Base-by-base conservation (phyloP, 2,329 filamentous ascomycete species). In the Arthroderma uncinatum region DNA sequence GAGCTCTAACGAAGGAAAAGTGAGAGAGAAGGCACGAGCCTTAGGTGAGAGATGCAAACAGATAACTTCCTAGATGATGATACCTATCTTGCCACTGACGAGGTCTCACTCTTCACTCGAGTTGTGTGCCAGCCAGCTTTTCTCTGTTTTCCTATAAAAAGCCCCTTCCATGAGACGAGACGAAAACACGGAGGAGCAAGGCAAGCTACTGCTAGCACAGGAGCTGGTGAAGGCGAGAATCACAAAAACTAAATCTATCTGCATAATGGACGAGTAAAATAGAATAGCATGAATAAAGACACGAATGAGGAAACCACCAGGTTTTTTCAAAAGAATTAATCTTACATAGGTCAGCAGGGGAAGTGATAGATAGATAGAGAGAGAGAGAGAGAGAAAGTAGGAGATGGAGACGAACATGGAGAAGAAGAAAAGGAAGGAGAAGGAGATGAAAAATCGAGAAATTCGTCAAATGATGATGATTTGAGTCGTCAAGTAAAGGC, bases 401-500 rank as follows among this genome's bases (percentile, higher is more conserved):
- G 21, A 47, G 47, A 12, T 16, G 47, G 23, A 30, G 28, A 30
- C 21, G 44, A 48, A 30, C 4, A 48, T 7, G 47, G 14, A 33
- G 28, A 50, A n/a, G 28, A 19, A n/a, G 47, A 50, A 16, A 30
- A 30, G 25, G 34, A n/a, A 30, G 28, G 4, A 47, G 25, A 50
- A 50, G 23, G 12, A 33, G n/a, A 33, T 19, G 47, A 16, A 16
- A 50, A 50, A 30, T 48, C 14, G 47, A 30, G 25, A 50, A 50
- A 50, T 50, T 50, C 47, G 47, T 50, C 47, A 50, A 33, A 50
- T 50, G 47, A 50, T 50, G 47, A 30, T 50, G 47, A 50, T 50
- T 50, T 33, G 47, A 50, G 47, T 50, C 47, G 47, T 50, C 47
- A 50, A 50, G 47, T 50, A 50, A 50, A 50, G 47, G 47, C 47